Conservation (phyloP, 495 filamentous ascomycete species). For the Penicillium salamii region DNA sequence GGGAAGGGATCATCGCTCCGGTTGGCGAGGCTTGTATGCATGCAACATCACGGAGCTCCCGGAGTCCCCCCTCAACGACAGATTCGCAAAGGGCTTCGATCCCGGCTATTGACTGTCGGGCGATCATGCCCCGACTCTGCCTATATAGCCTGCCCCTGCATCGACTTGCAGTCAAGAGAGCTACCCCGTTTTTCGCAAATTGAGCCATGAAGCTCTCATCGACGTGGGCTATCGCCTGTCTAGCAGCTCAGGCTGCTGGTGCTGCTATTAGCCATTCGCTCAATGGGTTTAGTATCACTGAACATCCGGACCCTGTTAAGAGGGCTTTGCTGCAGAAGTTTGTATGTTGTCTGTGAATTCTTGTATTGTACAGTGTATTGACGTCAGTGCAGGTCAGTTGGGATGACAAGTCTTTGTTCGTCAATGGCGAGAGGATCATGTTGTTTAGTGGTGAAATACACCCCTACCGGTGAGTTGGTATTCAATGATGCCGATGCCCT, state of each 20-base stretch:
- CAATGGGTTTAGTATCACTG: constrained; percentile 35
- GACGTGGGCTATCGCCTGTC: constrained; percentile 26
- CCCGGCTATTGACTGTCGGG: background rate
- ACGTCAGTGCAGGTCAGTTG: constrained; percentile 57
- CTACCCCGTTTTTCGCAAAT: background rate
- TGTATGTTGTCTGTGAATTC: constrained; percentile 16
- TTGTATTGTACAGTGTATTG: background rate
- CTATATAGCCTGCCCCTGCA: constrained; percentile 18
- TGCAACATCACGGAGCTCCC: constrained; percentile 12
- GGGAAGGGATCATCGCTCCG: constrained; percentile 21
- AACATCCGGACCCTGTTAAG: constrained; percentile 36
- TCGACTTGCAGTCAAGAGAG: background rate
- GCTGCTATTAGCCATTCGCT: constrained; percentile 35
- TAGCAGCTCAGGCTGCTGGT: constrained; percentile 38
- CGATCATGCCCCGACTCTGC: background rate
- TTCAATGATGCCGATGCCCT: background rate
- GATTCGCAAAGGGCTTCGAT: constrained; percentile 4
- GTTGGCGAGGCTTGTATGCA: constrained; percentile 9
- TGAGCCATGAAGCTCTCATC: constrained; percentile 34
- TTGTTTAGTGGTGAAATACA: constrained; percentile 74
- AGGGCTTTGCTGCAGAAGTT: constrained; percentile 38
- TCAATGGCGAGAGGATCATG: constrained; percentile 68
- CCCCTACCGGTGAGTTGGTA: constrained; percentile 51
- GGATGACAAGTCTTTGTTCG: constrained; percentile 71
- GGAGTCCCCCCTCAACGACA: constrained; percentile 5